Evolutionary conservation across 768 basidiomycete species (phyloP), one percentile per base, ranked within the genome.

Genomic region (Symmetrospora coprosmae): DNA sequence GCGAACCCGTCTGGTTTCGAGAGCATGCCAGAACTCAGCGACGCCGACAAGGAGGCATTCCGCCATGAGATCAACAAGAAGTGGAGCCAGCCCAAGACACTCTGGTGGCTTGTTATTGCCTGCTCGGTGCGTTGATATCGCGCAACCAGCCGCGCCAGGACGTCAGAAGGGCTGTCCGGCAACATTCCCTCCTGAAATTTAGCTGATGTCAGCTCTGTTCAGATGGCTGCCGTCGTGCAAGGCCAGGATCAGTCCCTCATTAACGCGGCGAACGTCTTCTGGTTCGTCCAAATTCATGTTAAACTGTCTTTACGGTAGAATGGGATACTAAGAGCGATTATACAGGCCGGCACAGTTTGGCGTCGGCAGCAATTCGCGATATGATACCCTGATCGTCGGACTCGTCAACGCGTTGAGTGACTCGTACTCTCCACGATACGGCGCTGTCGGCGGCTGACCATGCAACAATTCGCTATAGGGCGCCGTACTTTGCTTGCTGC

Each of bases 171-270:
- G n/a, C n/a, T n/a, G n/a, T n/a, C n/a, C n/a, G n/a, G n/a, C n/a
- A n/a, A n/a, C n/a, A n/a, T n/a, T n/a, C n/a, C n/a, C n/a, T n/a
- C n/a, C n/a, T n/a, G n/a, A n/a, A n/a, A n/a, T n/a, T 19, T 8
- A 28, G 73, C 79, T n/a, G 38, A 78, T 79, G 23, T 66, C 80
- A 41, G 70, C 80, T 47, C 81, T 83, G 63, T 83, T 82, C 14
- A n/a, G n/a, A 71, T 87, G 41, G 83, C 83, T 1, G 86, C 86
- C 4, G 83, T 82, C 47, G 84, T 86, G 17, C 85, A 87, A 61
- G 61, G 64, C 19, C 80, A 79, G 81, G 81, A 82, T 34, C 51
- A 41, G 31, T 61, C 60, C 2, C 51, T 52, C 19, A 52, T 43
- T n/a, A 58, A 34, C 14, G 38, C 21, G 30, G 60, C 38, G 8